Evolutionary conservation across 345 rosid species (phyloP).

Genomic region (Camelina neglecta): DNA sequence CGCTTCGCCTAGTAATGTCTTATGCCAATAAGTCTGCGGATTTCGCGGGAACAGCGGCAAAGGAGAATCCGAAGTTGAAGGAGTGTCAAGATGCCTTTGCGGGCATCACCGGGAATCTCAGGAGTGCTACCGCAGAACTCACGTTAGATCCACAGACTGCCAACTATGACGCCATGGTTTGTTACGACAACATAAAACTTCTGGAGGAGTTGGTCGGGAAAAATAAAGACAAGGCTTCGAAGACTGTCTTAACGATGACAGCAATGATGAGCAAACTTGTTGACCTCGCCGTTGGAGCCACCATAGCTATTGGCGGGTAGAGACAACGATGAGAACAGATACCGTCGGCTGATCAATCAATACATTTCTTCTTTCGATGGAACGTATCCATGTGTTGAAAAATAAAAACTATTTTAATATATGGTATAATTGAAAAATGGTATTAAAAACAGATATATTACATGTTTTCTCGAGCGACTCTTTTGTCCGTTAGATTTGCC

Average conservation of each 20-base stretch:
- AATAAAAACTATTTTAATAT: too few species aligned
- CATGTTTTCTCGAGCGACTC: too few species aligned
- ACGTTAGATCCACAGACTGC: background rate
- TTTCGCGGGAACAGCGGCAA: background rate
- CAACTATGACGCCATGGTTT: conserved; percentile 28
- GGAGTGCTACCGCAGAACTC: too few species aligned
- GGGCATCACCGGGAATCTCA: background rate
- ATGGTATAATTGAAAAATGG: too few species aligned
- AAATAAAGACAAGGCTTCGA: conserved; percentile 20
- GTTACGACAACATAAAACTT: background rate
- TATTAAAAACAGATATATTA: too few species aligned
- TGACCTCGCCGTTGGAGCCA: conserved; percentile 22
- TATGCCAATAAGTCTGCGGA: conserved; percentile 8
- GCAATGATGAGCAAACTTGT: conserved; percentile 7
- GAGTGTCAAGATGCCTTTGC: background rate
- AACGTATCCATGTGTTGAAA: background rate
- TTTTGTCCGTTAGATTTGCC: too few species aligned
- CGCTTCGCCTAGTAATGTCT: background rate
- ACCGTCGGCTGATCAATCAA: too few species aligned
- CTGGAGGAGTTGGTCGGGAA: conserved; percentile 3
- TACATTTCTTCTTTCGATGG: background rate
- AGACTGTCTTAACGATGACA: conserved; percentile 2
- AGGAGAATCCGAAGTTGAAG: conserved; percentile 16
- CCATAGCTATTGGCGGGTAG: background rate
- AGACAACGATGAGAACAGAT: too few species aligned